phyloP scores from a whole-genome alignment of 1,139 yeast species.

The Magnusiomyces paraingens region DNA sequence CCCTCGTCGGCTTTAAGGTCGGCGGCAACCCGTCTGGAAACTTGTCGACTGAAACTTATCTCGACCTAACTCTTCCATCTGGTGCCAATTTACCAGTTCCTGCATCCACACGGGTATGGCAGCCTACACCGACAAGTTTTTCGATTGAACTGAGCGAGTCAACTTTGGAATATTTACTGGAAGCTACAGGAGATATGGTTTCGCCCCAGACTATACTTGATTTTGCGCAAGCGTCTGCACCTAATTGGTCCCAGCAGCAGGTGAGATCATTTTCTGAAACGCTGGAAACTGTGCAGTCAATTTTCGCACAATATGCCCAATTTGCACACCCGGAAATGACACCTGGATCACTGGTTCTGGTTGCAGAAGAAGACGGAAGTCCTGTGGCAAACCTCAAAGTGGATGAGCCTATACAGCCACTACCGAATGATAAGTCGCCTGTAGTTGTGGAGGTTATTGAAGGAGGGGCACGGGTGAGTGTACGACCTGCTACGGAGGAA shows the following conservation, averaged over 20 bases:
- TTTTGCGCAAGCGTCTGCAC: neutral
- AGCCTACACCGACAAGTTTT: neutral
- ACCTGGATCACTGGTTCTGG: slow-evolving; percentile 5
- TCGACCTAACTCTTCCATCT: slow-evolving; percentile 11
- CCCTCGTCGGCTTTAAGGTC: slow-evolving; percentile 4
- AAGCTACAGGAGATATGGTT: neutral
- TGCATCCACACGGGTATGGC: slow-evolving; percentile 7
- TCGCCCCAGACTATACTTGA: neutral
- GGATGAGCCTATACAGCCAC: neutral
- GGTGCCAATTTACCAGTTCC: slow-evolving; percentile 8
- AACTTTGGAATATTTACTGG: neutral
- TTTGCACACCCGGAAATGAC: slow-evolving; percentile 8
- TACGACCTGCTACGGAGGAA: slow-evolving; percentile 7
- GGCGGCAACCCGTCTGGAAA: too few species aligned
- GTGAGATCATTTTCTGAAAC: neutral
- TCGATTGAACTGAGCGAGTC: neutral
- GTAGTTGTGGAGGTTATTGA: slow-evolving; percentile 6
- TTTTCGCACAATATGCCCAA: slow-evolving; percentile 11
- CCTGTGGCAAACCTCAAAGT: slow-evolving; percentile 9
- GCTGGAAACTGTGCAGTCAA: slow-evolving; percentile 5
- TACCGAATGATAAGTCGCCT: slow-evolving; percentile 13
- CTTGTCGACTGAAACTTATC: neutral
- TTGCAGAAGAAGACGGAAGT: slow-evolving; percentile 8
- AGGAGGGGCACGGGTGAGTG: slow-evolving; percentile 1
- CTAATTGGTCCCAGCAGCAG: neutral